These are phyloP conservation scores for Penicillium sp. DNA, from an alignment of 2,329 filamentous ascomycete species.

Conservation along the genomic window DNA sequence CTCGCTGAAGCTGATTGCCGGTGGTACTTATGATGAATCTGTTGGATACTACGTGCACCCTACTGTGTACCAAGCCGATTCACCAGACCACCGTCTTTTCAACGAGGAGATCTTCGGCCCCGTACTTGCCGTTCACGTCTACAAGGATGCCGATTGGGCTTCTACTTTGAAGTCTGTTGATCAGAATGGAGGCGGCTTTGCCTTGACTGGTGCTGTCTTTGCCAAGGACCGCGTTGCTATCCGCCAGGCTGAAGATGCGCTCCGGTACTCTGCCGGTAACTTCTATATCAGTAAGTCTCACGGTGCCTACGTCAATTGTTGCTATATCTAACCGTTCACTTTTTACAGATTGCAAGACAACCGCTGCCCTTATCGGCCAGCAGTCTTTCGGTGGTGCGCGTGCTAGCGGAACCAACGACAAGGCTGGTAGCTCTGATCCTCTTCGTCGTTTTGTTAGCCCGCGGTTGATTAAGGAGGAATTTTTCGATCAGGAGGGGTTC, in stretches of 20 bases:
- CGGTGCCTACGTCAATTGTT: neutral
- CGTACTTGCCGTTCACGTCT: conserved; percentile 68
- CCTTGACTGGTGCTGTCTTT: conserved; percentile 41
- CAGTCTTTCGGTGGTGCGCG: conserved; percentile 68
- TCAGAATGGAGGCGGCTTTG: conserved; percentile 34
- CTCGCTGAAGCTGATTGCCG: conserved; percentile 66
- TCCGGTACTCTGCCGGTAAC: conserved; percentile 41
- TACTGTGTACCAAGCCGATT: conserved; percentile 71
- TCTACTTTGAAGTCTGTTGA: conserved; percentile 50
- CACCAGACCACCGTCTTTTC: conserved; percentile 68
- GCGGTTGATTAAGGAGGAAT: conserved; percentile 70
- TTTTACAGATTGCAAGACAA: conserved; percentile 46
- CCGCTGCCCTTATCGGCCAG: conserved; percentile 69
- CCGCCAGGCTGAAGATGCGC: conserved; percentile 34
- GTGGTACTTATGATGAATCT: conserved; percentile 70
- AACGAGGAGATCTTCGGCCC: conserved; percentile 78
- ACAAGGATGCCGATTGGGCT: conserved; percentile 67
- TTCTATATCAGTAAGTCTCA: conserved; percentile 40
- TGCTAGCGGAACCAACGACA: conserved; percentile 70
- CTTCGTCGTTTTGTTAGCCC: conserved; percentile 63
- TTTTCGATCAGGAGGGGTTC: conserved; percentile 58
- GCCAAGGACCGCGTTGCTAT: conserved; percentile 38
- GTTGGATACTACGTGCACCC: conserved; percentile 79
- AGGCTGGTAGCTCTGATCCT: conserved; percentile 62
- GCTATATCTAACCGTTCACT: neutral